phyloP scores from a whole-genome alignment of 257 asterid genomes.

The Salvia rosmarinus region DNA sequence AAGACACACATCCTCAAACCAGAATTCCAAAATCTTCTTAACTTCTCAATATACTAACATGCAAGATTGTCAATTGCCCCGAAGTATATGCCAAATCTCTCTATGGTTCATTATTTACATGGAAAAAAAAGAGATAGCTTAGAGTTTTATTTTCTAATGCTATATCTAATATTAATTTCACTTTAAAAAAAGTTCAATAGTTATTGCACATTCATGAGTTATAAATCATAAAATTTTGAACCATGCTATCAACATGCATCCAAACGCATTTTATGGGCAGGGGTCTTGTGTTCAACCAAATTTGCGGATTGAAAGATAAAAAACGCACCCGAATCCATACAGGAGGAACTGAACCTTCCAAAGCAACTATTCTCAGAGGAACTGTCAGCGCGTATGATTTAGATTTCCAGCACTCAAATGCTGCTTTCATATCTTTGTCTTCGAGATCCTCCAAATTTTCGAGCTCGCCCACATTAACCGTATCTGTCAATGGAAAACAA shows the following conservation, averaged over 20 bases:
- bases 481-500: constrained; percentile 38
- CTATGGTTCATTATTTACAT: neutral
- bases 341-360: constrained; percentile 79
- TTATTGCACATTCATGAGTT: neutral
- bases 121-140: too few species aligned
- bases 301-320: neutral
- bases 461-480: constrained; percentile 31
- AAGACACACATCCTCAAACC: neutral
- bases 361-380: constrained; percentile 76
- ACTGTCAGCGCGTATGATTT: constrained; percentile 82
- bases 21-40: neutral
- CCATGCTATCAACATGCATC: neutral
- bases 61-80: neutral
- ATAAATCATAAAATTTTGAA: neutral
- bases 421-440: constrained; percentile 63
- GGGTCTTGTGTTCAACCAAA: neutral
- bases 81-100: neutral
- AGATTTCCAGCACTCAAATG: constrained; percentile 80
- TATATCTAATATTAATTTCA: neutral
- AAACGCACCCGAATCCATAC: constrained; percentile 75
- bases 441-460: constrained; percentile 46
- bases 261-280: neutral
- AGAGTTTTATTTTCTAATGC: neutral
- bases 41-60: neutral
- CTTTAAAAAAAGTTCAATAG: neutral